A percentile compares a stretch with the other conserved stretches of the same genome.
These are phyloP conservation scores for Antarctomyces pellizariae DNA, from an alignment of 495 filamentous ascomycete species.

Conservation along the genomic window DNA sequence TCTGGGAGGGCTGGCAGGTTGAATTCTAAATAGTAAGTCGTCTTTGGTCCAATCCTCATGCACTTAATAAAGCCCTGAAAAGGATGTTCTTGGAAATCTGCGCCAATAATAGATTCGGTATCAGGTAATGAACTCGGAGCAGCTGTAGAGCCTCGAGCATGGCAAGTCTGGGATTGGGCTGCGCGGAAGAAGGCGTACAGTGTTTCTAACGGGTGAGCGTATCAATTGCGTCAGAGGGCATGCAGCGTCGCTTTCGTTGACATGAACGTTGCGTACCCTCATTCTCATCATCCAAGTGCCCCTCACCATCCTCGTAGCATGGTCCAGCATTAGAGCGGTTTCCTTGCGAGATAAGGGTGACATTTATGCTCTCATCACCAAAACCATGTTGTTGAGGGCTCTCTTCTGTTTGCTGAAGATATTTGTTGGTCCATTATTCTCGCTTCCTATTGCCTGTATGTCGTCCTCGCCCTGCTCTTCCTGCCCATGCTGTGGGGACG, in stretches of 20 bases:
- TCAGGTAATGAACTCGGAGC: neutral
- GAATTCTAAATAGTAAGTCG: constrained; percentile 1
- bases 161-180: neutral
- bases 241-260: neutral
- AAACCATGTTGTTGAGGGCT: neutral
- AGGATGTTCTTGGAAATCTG: neutral
- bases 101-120: neutral
- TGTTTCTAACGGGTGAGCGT: neutral
- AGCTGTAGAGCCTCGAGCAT: neutral
- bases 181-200: neutral
- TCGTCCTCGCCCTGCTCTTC: neutral
- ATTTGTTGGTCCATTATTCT: neutral
- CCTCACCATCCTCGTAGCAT: constrained; percentile 1
- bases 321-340: neutral
- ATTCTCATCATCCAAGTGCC: neutral
- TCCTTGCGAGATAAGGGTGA: neutral
- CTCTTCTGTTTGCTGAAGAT: neutral
- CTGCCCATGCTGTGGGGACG: neutral
- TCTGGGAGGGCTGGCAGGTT: constrained; percentile 3
- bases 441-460: too few relatives aligned
- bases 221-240: neutral
- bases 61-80: constrained; percentile 1
- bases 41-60: neutral
- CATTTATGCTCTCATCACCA: neutral
- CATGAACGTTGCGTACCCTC: neutral